These are phyloP conservation scores for Colletotrichum sp. DNA, from an alignment of 2,329 filamentous ascomycete species.

Conservation along the genomic window DNA sequence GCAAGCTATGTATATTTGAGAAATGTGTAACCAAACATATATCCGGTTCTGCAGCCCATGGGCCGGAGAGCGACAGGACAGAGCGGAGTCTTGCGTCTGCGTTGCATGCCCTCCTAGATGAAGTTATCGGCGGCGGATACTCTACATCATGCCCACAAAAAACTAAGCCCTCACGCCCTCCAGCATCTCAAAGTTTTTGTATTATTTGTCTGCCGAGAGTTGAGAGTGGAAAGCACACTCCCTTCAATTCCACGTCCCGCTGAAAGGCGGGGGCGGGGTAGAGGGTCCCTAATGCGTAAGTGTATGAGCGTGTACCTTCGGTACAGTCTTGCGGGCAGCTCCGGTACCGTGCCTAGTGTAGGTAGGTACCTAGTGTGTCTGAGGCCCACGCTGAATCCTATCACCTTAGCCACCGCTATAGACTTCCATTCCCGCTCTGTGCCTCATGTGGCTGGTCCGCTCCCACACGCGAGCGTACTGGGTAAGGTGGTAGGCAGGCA, in stretches of 20 bases:
- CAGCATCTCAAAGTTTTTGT: background rate
- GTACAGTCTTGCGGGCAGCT: background rate
- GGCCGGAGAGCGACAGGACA: background rate
- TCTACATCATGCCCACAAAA: background rate
- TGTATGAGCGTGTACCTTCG: too few relatives aligned
- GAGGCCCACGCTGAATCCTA: background rate
- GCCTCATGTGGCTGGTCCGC: background rate
- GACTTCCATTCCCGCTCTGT: background rate
- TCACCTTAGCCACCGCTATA: background rate
- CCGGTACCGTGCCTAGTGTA: background rate
- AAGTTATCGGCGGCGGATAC: background rate
- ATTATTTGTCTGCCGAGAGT: background rate
- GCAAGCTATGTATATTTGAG: background rate
- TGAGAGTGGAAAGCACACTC: background rate
- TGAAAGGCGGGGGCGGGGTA: background rate
- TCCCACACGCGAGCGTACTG: background rate
- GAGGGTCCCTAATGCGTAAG: background rate
- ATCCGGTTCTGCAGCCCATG: background rate
- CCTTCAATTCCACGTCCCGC: background rate
- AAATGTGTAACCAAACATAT: background rate
- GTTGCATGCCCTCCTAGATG: background rate
- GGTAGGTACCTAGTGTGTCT: background rate
- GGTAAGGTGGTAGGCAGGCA: background rate
- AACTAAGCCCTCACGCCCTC: background rate
- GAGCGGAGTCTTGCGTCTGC: background rate